Evolutionary conservation across 441 rosid genomes (phyloP), one percentile per base, ranked within the genome.

Genomic region (Populus hybrid): DNA sequence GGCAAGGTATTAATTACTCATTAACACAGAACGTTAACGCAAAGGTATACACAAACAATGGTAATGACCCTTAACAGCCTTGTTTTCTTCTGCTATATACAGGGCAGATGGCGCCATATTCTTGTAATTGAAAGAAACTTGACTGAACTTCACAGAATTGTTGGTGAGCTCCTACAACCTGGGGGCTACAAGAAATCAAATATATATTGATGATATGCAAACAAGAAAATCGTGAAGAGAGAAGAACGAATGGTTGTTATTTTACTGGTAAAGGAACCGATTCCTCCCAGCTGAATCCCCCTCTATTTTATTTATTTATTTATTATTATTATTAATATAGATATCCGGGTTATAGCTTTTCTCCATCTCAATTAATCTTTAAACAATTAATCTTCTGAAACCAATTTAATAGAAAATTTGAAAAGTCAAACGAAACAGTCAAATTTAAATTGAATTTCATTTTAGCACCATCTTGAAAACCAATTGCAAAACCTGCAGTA

Each of bases 101-200:
- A 76, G 79, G 79, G 76, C 14, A 68, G 82, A 0, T 31, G 82
- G 10, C 76, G 9, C 10, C 64, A 20, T 20, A 73, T 75, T 4
- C 64, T 75, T 3, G 82, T 33, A 33, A 33, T 33, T 33, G 33
- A 75, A 53, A 75, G 76, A 53, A 75, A 79, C 71, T 53, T 79
- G 38, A 64, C 69, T 42, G 79, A 75, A 42, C 82, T 72, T 5
- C 45, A 79, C 35, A 42, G 82, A 66, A 75, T 75, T 50, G 82
- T 71, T 16, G 82, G 82, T 4, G 82, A 79, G 36, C 64, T 56
- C 33, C 74, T 79, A 14, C 70, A 59, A 28, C 78, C 82, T 0
- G 74, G 82, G 31, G 79, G 82, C 18, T 81, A 63, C 20, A 64
- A 77, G 1, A 80, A 76, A 33, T 33, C 1, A 33, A 33, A 33